phyloP scores from a whole-genome alignment of 805 yeast genomes.

The Grigorovia humatica region DNA sequence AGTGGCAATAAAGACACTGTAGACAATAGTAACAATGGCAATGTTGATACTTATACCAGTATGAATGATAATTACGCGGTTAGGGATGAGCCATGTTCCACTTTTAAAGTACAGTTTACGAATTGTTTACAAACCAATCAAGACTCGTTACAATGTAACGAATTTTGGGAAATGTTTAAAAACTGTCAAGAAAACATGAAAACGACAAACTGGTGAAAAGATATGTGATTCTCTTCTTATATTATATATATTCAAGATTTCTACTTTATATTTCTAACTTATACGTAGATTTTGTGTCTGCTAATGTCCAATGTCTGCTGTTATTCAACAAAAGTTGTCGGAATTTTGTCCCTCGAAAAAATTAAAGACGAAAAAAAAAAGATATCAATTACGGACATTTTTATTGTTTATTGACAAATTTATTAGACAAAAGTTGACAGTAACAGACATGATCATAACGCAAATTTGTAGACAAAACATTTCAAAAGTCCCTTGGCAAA shows the following conservation, averaged over 20 bases:
- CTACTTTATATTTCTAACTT: too few species aligned
- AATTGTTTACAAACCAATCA: background rate
- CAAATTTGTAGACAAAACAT: background rate
- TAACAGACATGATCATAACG: background rate
- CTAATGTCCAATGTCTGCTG: too few species aligned
- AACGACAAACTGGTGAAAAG: too few species aligned
- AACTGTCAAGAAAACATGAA: background rate
- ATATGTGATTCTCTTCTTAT: too few species aligned
- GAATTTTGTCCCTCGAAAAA: too few species aligned
- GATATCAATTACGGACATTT: too few species aligned
- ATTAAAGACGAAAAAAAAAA: too few species aligned
- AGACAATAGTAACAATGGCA: background rate
- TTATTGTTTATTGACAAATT: too few species aligned
- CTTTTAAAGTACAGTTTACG: background rate
- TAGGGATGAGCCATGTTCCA: background rate
- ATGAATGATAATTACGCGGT: background rate
- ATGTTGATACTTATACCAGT: background rate
- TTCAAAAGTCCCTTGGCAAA: background rate
- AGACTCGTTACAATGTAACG: background rate
- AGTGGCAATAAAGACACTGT: conserved; percentile 36
- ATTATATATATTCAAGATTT: too few species aligned
- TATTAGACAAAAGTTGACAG: background rate
- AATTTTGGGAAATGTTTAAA: background rate
- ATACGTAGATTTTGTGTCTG: too few species aligned
- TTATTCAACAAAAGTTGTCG: too few species aligned